Base-by-base conservation (phyloP, 768 basidiomycete genomes). In the Baorangia bicolor region DNA sequence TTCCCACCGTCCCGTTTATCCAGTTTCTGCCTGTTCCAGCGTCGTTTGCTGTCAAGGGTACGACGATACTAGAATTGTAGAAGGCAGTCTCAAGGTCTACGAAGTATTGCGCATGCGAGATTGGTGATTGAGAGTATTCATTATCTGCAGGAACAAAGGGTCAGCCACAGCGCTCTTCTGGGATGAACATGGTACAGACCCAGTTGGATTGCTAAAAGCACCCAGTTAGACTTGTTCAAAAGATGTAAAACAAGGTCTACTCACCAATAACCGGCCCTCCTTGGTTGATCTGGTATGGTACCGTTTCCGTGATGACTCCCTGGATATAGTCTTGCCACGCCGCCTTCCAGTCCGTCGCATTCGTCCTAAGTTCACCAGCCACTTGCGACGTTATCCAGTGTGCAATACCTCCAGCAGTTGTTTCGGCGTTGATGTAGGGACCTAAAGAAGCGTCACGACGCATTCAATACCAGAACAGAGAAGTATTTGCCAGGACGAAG, bases 41-140 rank as follows among this genome's bases (percentile, higher is more conserved):
- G 61, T 91, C 90, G 52, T 91, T 91, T 69, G 86, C 88, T 0
- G 88, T 90, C 56, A 90, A 69, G 34, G 86, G 88, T 31, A 90
- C 84, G 16, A 81, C 82, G 41, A 90, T 84, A 12, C 75, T 71
- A 2, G 83, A 83, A 37, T 75, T 66, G 37, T 74, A 77, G 65
- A 85, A 87, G 9, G 75, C 79, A 7, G 67, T 70, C 65, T 88
- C 78, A 3, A 92, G 78, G 35, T 88, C 77, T 4, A 62, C 77
- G 48, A 90, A 90, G 67, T 90, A 89, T 59, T 81, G 78, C 59
- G 78, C 64, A 58, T 70, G 70, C 27, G 75, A 66, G 10, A 70
- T 70, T 13, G 69, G 69, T 38, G 61, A 77, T 57, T 90, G 86
- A 5, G 76, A 76, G 61, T 86, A 91, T 69, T 92, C 89, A 51